Percentiles rank a stretch among this genome's conserved stretches.
These are phyloP conservation scores for Microdochium nivale DNA, from an alignment of 2,329 filamentous ascomycete genomes.

Conservation along the genomic window DNA sequence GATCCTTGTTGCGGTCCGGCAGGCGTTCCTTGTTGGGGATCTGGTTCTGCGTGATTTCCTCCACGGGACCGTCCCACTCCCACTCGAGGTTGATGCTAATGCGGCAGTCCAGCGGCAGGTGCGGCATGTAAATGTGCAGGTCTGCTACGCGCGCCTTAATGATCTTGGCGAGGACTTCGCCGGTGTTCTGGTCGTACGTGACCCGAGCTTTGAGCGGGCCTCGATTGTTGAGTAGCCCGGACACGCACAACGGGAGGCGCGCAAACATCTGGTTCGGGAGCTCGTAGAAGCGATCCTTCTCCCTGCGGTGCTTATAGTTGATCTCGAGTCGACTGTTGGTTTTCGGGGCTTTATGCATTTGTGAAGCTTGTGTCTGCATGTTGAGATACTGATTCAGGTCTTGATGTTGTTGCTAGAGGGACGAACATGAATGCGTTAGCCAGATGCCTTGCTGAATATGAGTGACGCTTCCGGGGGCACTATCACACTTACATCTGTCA, in stretches of 20 bases:
- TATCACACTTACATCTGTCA: constrained; percentile 64
- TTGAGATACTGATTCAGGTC: constrained; percentile 82
- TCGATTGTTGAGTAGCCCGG: constrained; percentile 48
- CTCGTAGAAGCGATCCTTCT: constrained; percentile 78
- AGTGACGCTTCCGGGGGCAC: not conserved
- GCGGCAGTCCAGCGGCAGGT: constrained; percentile 75
- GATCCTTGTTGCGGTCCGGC: constrained; percentile 73
- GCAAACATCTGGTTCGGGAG: constrained; percentile 52
- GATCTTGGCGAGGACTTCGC: constrained; percentile 68
- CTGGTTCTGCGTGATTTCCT: constrained; percentile 38
- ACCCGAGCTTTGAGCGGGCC: constrained; percentile 60
- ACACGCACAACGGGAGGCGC: constrained; percentile 56
- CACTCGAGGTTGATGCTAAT: constrained; percentile 95
- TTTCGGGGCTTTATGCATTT: constrained; percentile 41
- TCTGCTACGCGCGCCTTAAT: constrained; percentile 86
- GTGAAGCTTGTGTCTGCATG: constrained; percentile 48
- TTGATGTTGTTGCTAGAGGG: constrained; percentile 70
- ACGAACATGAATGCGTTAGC: constrained; percentile 1
- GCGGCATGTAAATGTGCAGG: constrained; percentile 77
- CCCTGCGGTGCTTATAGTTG: constrained; percentile 72
- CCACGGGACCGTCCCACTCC: constrained; percentile 64
- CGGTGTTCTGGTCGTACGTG: constrained; percentile 66
- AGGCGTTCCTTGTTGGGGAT: constrained; percentile 26
- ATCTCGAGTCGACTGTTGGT: constrained; percentile 49
- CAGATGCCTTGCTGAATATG: not conserved